Evolutionary conservation across 495 filamentous ascomycete species (phyloP).

Genomic region (Aspergillus taichungensis): DNA sequence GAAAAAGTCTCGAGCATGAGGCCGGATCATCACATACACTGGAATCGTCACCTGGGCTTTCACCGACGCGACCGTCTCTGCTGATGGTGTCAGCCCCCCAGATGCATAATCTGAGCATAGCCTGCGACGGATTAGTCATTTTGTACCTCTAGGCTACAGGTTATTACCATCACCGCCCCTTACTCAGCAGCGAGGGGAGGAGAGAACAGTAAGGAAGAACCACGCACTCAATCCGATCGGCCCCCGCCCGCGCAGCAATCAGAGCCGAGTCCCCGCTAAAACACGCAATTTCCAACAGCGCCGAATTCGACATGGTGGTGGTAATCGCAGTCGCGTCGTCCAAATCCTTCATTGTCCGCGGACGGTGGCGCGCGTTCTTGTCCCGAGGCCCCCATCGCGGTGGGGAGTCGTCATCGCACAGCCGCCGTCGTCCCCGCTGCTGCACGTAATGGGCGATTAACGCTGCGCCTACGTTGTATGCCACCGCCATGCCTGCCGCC

Average conservation of each 20-base stretch:
- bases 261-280: conserved; percentile 37
- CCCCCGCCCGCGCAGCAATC: conserved; percentile 29
- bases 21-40: conserved; percentile 44
- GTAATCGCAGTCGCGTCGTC: no score
- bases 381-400: no score
- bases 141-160: background rate
- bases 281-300: conserved; percentile 41
- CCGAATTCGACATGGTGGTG: no score
- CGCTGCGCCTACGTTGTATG: no score
- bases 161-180: background rate
- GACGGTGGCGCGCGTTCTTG: no score
- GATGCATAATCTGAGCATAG: conserved; percentile 26
- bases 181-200: background rate
- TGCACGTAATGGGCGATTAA: background rate
- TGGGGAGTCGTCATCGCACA: no score
- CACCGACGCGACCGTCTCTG: conserved; percentile 7
- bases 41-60: conserved; percentile 28
- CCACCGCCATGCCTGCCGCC: no score
- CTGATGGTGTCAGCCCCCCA: conserved; percentile 17
- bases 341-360: no score
- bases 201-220: background rate
- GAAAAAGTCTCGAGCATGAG: conserved; percentile 30
- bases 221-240: conserved; percentile 40
- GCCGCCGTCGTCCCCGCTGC: no score
- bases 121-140: conserved; percentile 2